Conservation (phyloP, 2,329 filamentous ascomycete species). For the Byssochlamys sp. region DNA sequence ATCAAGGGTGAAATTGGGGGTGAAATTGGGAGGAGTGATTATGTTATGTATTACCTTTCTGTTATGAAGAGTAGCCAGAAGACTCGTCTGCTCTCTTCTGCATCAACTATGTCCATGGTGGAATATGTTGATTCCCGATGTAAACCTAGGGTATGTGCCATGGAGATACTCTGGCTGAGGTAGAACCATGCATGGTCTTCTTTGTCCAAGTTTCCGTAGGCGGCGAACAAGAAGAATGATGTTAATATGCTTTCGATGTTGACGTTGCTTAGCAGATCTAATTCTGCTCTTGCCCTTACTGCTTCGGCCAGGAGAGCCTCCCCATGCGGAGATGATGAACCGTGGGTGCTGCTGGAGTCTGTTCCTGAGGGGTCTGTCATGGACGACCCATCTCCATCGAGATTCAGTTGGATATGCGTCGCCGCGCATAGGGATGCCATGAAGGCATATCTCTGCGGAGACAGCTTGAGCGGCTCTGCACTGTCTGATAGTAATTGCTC, state of each 20-base stretch:
- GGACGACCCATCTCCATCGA: slow-evolving; percentile 22
- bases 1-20: neutral
- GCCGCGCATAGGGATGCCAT: slow-evolving; percentile 33
- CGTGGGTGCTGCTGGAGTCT: slow-evolving; percentile 42
- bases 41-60: slow-evolving; percentile 46
- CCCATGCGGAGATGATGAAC: slow-evolving; percentile 52
- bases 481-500: slow-evolving; percentile 28
- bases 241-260: slow-evolving; percentile 44
- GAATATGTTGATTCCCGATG: slow-evolving; percentile 44
- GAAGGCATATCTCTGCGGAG: slow-evolving; percentile 31
- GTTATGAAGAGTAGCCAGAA: slow-evolving; percentile 66
- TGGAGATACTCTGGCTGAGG: slow-evolving; percentile 64
- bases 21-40: no score
- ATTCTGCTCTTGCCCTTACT: slow-evolving; percentile 37
- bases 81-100: slow-evolving; percentile 54
- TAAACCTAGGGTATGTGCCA: slow-evolving; percentile 40
- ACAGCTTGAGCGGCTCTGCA: slow-evolving; percentile 46
- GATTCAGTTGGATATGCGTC: slow-evolving; percentile 36
- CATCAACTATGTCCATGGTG: slow-evolving; percentile 41
- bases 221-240: slow-evolving; percentile 70
- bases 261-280: slow-evolving; percentile 33
- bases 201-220: slow-evolving; percentile 60
- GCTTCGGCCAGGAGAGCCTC: slow-evolving; percentile 58
- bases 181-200: slow-evolving; percentile 73
- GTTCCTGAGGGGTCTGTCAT: slow-evolving; percentile 14